Evolutionary conservation across 129 eudicot species (phyloP).

Genomic region (Artemisia tridentata): DNA sequence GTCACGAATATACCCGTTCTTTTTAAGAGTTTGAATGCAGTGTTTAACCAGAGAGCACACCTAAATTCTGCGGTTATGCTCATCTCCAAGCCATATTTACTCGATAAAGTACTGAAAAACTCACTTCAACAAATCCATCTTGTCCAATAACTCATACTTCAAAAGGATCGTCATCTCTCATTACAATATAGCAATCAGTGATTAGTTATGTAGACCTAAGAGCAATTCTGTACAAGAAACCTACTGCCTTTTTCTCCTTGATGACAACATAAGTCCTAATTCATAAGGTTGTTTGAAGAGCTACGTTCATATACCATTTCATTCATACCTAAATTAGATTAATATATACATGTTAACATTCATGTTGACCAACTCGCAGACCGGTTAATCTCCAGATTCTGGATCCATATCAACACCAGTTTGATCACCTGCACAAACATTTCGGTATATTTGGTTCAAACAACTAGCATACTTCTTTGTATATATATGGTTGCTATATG

Average conservation of each 20-base stretch:
- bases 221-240: not conserved
- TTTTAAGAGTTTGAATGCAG: no score
- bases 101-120: not conserved
- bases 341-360: not conserved
- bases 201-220: not conserved
- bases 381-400: slow-evolving; percentile 1
- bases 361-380: not conserved
- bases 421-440: not conserved
- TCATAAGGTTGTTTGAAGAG: not conserved
- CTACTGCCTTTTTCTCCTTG: not conserved
- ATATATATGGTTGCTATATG: not conserved
- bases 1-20: no score
- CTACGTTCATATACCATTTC: not conserved
- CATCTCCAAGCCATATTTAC: no score
- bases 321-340: not conserved
- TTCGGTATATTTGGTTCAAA: not conserved
- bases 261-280: not conserved
- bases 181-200: not conserved
- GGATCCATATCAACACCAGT: slow-evolving; percentile 5
- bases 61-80: no score
- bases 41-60: no score
- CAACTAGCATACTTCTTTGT: not conserved
- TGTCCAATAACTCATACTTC: not conserved
- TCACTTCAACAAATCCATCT: not conserved
- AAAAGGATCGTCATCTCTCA: not conserved